A percentile compares a stretch with the other conserved stretches of the same genome.
Conservation (phyloP, 78 protist species). For the Dictyostelium firmibasis region DNA sequence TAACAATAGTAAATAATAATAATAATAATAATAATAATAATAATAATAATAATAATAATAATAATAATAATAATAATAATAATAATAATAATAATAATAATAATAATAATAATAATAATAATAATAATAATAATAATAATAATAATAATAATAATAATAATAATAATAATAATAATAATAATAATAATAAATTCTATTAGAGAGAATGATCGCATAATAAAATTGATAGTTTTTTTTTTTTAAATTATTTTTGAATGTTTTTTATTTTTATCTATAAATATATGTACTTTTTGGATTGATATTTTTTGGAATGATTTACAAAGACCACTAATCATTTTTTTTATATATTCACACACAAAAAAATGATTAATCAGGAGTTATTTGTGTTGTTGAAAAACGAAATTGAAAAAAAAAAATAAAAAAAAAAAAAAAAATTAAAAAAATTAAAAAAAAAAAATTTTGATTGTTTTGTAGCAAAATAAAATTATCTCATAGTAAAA, state of each 20-base stretch:
- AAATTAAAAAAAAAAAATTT: neutral
- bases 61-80: too few species aligned
- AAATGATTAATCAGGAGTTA: neutral
- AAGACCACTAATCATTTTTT: constrained; percentile 7
- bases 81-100: too few species aligned
- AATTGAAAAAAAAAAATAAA: neutral
- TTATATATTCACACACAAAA: neutral
- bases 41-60: too few species aligned
- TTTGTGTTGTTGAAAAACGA: constrained; percentile 7
- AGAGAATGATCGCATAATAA: neutral
- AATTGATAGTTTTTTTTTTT: neutral
- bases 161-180: too few species aligned
- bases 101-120: too few species aligned
- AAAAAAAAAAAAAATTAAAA: neutral
- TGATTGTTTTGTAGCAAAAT: neutral
- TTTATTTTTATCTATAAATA: neutral
- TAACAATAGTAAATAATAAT: too few species aligned
- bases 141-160: too few species aligned
- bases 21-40: too few species aligned
- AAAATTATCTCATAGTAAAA: neutral
- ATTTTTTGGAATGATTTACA: constrained; percentile 7
- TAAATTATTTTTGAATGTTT: neutral
- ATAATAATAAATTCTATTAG: neutral
- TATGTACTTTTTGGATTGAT: neutral
- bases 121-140: too few species aligned